These are phyloP conservation scores for Amphirosellinia nigrospora DNA, from an alignment of 495 filamentous ascomycete genomes.

Conservation along the genomic window DNA sequence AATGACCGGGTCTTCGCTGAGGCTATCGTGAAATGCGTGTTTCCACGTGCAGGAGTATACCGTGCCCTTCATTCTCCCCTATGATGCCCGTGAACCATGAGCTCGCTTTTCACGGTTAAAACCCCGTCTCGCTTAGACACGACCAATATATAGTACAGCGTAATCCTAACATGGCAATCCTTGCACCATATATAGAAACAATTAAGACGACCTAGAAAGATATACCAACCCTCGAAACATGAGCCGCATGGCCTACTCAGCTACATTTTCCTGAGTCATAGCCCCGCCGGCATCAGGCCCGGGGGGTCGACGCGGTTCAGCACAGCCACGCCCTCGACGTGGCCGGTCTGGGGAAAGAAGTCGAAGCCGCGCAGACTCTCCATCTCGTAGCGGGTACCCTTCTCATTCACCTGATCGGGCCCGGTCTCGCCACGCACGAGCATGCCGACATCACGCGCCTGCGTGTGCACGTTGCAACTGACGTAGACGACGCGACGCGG, in stretches of 20 bases:
- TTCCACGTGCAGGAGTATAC: too few relatives aligned
- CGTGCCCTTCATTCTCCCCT: not conserved
- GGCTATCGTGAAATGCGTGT: not conserved
- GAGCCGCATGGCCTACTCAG: not conserved
- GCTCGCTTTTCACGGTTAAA: not conserved
- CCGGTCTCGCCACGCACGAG: constrained; percentile 69
- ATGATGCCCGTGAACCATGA: not conserved
- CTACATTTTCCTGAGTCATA: not conserved
- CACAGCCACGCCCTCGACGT: constrained; percentile 94
- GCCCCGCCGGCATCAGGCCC: not conserved
- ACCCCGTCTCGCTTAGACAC: not conserved
- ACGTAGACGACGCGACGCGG: constrained; percentile 89
- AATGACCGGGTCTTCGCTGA: not conserved
- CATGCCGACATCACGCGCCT: constrained; percentile 88
- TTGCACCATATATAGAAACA: not conserved
- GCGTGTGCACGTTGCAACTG: constrained; percentile 96
- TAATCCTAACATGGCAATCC: not conserved
- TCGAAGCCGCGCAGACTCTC: constrained; percentile 94
- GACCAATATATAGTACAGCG: not conserved
- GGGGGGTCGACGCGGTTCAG: constrained; percentile 59
- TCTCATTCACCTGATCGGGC: constrained; percentile 37
- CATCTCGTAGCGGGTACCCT: constrained; percentile 74
- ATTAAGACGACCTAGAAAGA: not conserved
- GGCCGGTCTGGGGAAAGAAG: constrained; percentile 97
- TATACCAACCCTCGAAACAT: not conserved